Percentiles rank a stretch among this genome's conserved stretches.
Conservation (phyloP, 257 asterid species). For the Perilla frutescens region DNA sequence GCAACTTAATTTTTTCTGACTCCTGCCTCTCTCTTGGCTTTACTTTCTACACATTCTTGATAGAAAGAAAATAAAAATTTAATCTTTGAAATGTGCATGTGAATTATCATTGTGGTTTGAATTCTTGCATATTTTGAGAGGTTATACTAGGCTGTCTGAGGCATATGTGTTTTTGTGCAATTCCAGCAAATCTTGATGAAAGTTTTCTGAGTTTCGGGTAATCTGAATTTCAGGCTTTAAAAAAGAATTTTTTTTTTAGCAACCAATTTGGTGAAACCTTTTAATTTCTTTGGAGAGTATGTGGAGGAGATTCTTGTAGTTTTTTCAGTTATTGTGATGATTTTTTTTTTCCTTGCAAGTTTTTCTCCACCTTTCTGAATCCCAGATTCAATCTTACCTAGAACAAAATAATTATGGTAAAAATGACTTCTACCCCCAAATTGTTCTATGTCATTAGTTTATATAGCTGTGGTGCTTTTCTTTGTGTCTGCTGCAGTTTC, state of each 20-base stretch:
- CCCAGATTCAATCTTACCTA: slow-evolving; percentile 31
- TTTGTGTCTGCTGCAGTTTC: background rate
- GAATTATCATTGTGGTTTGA: background rate
- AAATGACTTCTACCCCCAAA: background rate
- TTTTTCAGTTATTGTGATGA: slow-evolving; percentile 3
- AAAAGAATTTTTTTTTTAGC: slow-evolving; percentile 1
- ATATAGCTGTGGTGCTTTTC: background rate
- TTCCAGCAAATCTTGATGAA: slow-evolving; percentile 26
- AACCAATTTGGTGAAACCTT: slow-evolving; percentile 45
- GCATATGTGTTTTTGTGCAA: slow-evolving; percentile 21
- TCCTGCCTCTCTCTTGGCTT: background rate
- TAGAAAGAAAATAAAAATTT: background rate
- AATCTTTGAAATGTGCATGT: background rate
- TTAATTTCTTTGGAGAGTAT: slow-evolving; percentile 9
- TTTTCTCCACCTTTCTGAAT: slow-evolving; percentile 17
- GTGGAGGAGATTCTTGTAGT: slow-evolving; percentile 29
- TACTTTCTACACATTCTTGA: background rate
- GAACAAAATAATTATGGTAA: background rate
- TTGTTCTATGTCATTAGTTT: background rate
- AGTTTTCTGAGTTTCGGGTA: slow-evolving; percentile 34
- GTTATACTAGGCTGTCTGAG: slow-evolving; percentile 14
- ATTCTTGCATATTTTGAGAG: slow-evolving; percentile 19
- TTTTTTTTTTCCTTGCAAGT: slow-evolving; percentile 11
- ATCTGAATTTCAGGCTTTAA: slow-evolving; percentile 35
- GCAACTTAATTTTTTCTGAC: slow-evolving; percentile 3